Conservation (phyloP, 2,329 filamentous ascomycete species). For the Colletotrichum sp. region DNA sequence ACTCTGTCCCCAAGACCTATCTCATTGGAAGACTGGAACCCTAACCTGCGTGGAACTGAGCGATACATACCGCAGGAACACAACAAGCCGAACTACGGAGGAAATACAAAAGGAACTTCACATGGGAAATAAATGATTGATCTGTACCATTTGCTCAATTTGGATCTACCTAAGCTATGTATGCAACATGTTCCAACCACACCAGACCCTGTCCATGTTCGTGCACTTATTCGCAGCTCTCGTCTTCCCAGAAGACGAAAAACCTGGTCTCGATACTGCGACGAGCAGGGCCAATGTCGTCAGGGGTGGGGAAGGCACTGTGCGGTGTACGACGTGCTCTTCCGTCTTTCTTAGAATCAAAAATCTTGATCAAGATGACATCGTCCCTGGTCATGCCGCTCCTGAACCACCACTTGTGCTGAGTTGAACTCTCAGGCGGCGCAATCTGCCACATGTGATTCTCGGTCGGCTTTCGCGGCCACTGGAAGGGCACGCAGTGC, state of each 20-base stretch:
- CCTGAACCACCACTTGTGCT: slow-evolving; percentile 59
- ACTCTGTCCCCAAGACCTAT: too few relatives aligned
- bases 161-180: not conserved
- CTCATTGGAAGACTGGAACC: too few relatives aligned
- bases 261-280: slow-evolving; percentile 2
- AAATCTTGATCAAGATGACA: slow-evolving; percentile 66
- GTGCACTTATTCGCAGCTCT: slow-evolving; percentile 1
- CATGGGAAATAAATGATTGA: not conserved
- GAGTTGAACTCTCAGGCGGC: slow-evolving; percentile 13
- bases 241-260: slow-evolving; percentile 1
- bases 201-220: slow-evolving; percentile 26
- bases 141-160: not conserved
- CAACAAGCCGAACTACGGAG: too few relatives aligned
- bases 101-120: not conserved
- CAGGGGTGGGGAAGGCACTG: slow-evolving; percentile 78
- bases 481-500: slow-evolving; percentile 23
- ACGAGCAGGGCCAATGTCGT: slow-evolving; percentile 53
- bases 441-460: slow-evolving; percentile 41
- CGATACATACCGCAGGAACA: too few relatives aligned
- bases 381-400: slow-evolving; percentile 56
- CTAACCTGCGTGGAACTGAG: too few relatives aligned
- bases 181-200: not conserved
- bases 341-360: slow-evolving; percentile 56
- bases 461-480: slow-evolving; percentile 30
- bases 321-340: slow-evolving; percentile 70